Percentiles rank a stretch among this genome's conserved stretches.
These are phyloP conservation scores for Solanum neorickii DNA, from an alignment of 257 asterid species.

Conservation along the genomic window DNA sequence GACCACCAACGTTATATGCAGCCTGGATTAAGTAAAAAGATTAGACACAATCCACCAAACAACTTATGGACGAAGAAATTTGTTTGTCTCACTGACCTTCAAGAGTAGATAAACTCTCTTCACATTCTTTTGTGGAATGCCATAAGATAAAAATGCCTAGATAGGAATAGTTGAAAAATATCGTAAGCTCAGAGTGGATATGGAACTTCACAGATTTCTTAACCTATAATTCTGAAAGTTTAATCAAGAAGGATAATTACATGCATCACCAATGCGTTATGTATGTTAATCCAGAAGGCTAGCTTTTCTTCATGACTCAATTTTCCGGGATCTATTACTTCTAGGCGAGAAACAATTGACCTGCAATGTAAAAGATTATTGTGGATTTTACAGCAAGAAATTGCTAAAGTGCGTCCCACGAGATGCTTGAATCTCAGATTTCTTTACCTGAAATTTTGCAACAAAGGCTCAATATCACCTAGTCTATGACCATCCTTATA, in stretches of 20 bases:
- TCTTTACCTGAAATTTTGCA: constrained; percentile 63
- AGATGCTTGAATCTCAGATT: background rate
- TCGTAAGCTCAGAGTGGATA: background rate
- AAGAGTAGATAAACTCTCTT: constrained; percentile 69
- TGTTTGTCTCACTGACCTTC: constrained; percentile 45
- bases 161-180: background rate
- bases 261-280: constrained; percentile 94
- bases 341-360: constrained; percentile 72
- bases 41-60: constrained; percentile 14
- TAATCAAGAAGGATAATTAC: constrained; percentile 22
- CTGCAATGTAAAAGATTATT: constrained; percentile 19
- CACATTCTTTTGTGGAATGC: constrained; percentile 74
- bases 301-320: constrained; percentile 79
- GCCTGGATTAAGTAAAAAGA: constrained; percentile 34
- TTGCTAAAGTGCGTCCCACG: background rate
- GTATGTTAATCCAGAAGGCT: constrained; percentile 94
- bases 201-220: background rate
- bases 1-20: constrained; percentile 89
- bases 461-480: constrained; percentile 53
- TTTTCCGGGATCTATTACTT: constrained; percentile 63
- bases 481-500: constrained; percentile 62
- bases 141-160: constrained; percentile 82
- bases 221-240: background rate
- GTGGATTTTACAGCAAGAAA: background rate
- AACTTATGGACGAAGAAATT: background rate